Base-by-base conservation (phyloP, 2,329 filamentous ascomycete genomes). In the Alternaria sp. region DNA sequence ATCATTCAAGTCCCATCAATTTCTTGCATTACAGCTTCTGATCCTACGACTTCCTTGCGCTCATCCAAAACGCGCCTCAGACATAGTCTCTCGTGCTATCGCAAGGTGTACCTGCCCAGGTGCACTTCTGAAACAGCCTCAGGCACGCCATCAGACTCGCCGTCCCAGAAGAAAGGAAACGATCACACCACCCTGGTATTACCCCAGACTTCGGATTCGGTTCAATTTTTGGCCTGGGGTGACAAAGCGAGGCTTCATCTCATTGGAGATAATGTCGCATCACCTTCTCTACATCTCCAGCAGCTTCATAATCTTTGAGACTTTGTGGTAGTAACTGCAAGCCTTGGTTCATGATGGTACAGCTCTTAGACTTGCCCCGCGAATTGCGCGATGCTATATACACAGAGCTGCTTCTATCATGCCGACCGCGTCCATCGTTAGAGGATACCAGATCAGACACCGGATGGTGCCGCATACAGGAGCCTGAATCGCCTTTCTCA, bases 351-450 rank as follows among this genome's bases (percentile, higher is more conserved):
- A 40, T n/a, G 19, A 77, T 75, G 74, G 43, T 69, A n/a, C 62
- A 66, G 5, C 73, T 79, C 56, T 56, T 77, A 15, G 59, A 63
- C 25, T 65, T 79, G 8, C 77, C 77, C 10, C 68, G 76, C 15
- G 77, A 79, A 64, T 51, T 79, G 47, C 71, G 77, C 15, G 77
- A 79, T 44, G 69, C 75, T 64, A 74, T 79, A 40, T 79, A 79
- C 63, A 65, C 59, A 36, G 69, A 70, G 23, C 47, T 78, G 26
- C 54, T 79, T 26, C 73, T 72, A 13, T 64, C 62, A 26, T 66
- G 70, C 45, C 65, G 67, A 25, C 69, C 72, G 9, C 61, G 59
- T 21, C 75, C 77, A 10, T 54, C 50, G 4, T 52, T 69, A 15
- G 57, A 65, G 26, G 68, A 75, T 13, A 69, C 65, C 13, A 61